phyloP scores from a whole-genome alignment of 768 basidiomycete species.

The Rhodocollybia butyracea region DNA sequence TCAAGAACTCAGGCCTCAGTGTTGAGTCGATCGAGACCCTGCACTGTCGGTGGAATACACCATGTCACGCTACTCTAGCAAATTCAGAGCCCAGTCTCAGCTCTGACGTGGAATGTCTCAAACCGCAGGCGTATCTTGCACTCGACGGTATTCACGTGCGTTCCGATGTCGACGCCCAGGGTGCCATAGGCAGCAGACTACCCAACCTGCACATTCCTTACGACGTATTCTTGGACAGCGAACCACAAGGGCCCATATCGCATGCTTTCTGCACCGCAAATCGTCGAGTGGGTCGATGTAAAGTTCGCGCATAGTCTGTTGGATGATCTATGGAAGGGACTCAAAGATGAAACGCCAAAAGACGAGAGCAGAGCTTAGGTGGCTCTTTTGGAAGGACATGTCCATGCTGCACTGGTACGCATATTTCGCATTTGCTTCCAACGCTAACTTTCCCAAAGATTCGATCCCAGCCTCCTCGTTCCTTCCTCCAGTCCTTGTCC shows the following conservation, averaged over 20 bases:
- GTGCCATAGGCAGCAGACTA: slow-evolving; percentile 63
- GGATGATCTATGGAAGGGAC: slow-evolving; percentile 60
- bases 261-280: slow-evolving; percentile 61
- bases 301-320: slow-evolving; percentile 35
- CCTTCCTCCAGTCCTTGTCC: too few species aligned
- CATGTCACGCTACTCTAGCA: too few species aligned
- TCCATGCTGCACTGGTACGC: slow-evolving; percentile 74
- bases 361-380: slow-evolving; percentile 86
- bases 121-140: slow-evolving; percentile 75
- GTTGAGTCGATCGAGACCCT: too few species aligned
- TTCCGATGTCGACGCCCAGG: slow-evolving; percentile 68
- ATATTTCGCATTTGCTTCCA: slow-evolving; percentile 1
- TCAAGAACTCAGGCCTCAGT: too few species aligned
- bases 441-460: slow-evolving; percentile 30
- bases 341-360: slow-evolving; percentile 50
- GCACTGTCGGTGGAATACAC: too few species aligned
- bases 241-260: too few species aligned
- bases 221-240: slow-evolving; percentile 10
- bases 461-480: slow-evolving; percentile 43
- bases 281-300: slow-evolving; percentile 73
- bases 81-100: too few species aligned
- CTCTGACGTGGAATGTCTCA: slow-evolving; percentile 68
- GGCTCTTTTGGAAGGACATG: slow-evolving; percentile 67
- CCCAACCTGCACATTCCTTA: slow-evolving; percentile 67
- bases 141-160: slow-evolving; percentile 45